Evolutionary conservation across 2,329 filamentous ascomycete genomes (phyloP), one percentile per base, ranked within the genome.

Genomic region (Lasiodiplodia sp.): DNA sequence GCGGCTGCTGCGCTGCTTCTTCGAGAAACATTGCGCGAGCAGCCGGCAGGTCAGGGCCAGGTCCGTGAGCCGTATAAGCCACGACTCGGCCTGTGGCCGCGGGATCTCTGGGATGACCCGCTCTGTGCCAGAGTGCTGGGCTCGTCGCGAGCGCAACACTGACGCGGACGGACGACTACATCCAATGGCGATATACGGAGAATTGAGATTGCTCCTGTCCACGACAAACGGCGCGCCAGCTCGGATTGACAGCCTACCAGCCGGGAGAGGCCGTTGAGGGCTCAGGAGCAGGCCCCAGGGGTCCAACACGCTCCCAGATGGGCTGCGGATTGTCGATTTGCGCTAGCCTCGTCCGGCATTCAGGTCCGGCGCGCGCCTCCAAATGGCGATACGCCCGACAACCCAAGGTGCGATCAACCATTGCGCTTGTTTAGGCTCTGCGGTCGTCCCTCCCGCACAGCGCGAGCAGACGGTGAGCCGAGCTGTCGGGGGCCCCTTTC

Each of bases 101-200:
- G 60, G 58, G 60, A 64, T 38, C 47, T 28, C 12, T 64, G 60
- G 60, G 60, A 64, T 38, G 44, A 31, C 60, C 60, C 60, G 60
- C 47, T 51, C 44, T 52, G 60, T 34, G 47, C 60, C 60, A 53
- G n/a, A 12, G 47, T 49, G 31, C 21, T 49, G 60, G 60, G 60
- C 31, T 52, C 60, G 5, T 3, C 23, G 52, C 60, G 31, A 52
- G 47, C 60, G 60, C 60, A 25, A 47, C 47, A 52, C 10, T 14
- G 16, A 14, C 31, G 28, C 60, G 47, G 18, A 12, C 31, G 28
- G 21, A 11, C 34, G 60, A n/a, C 18, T 21, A 28, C 60, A n/a
- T 21, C 25, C 21, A 31, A 31, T 64, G 12, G 58, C 10, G 25
- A 44, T 3, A 28, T 12, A 18, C n/a, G 31, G 18, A 8, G 23